These are phyloP conservation scores for Achlya hypogyna DNA, from an alignment of 352 stramenopile species.

Conservation along the genomic window DNA sequence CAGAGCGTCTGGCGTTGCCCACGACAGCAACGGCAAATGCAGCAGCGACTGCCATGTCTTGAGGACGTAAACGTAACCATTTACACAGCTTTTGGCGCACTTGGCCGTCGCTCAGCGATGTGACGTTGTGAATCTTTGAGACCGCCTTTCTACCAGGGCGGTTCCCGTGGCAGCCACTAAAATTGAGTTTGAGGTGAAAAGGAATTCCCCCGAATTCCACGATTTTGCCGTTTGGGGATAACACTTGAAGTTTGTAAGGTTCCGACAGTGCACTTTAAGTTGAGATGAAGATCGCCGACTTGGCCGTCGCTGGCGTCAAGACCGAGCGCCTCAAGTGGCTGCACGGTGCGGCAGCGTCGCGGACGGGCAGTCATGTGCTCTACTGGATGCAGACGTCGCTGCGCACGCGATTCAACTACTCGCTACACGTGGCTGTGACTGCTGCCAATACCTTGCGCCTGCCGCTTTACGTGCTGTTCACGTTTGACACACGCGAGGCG, in stretches of 20 bases:
- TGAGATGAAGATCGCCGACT: constrained; percentile 1
- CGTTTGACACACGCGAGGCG: background rate
- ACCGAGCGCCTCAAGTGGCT: constrained; percentile 14
- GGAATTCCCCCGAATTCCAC: background rate
- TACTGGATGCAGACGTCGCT: constrained; percentile 87
- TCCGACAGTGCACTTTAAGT: no score
- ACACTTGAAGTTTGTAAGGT: no score
- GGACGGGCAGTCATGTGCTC: constrained; percentile 35
- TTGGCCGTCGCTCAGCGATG: no score
- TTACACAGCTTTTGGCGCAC: no score
- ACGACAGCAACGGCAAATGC: background rate
- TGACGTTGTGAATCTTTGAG: no score
- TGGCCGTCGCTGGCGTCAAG: background rate
- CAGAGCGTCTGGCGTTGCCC: no score
- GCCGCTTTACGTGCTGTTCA: constrained; percentile 66
- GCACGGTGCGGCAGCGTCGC: background rate
- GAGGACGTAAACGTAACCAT: no score
- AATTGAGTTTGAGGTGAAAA: no score
- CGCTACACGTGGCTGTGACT: constrained; percentile 65
- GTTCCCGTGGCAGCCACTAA: no score
- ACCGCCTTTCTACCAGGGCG: no score
- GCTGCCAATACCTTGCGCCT: constrained; percentile 51
- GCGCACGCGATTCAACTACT: constrained; percentile 74
- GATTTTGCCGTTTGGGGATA: no score
- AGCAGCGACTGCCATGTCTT: background rate